Base-by-base conservation (phyloP, 768 basidiomycete species). In the Astraeus odoratus region DNA sequence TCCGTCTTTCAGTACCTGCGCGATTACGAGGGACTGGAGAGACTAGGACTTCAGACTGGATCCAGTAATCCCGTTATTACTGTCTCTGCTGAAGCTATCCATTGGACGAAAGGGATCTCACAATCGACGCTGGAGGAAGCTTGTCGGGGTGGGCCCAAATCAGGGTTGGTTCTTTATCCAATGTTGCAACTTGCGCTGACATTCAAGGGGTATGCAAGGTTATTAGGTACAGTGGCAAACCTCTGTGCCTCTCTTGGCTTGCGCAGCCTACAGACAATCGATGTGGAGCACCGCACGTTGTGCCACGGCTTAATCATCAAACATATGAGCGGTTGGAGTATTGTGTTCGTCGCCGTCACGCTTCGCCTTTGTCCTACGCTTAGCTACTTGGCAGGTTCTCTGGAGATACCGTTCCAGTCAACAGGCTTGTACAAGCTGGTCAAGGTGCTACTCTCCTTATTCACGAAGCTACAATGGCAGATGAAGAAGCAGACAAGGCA, bases 391-490 rank as follows among this genome's bases (percentile, higher is more conserved):
- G 27, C 51, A 95, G 93, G 18, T 98, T 87, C 58, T 97, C 95
- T 3, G 94, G 83, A 5, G 95, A 98, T 60, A 97, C 94, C 1
- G 72, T 76, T 58, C 93, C 95, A 0, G 77, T 82, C 8, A 68
- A 82, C 9, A 70, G 69, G 22, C 69, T 98, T 4, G 77, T 83
- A 19, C 59, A 70, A 35, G 80, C 78, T 0, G 94, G 87, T 0
- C 56, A 69, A 48, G 63, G 67, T 43, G 83, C 86, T 0, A 91
- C 91, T 0, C 67, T 98, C 1, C 71, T 98, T 33, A 92, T 98
- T 25, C 95, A 98, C 56, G 95, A 98, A 61, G 89, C 94, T 0
- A 92, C 92, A 3, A 83, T 97, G 76, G 86, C 80, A 1, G 86
- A 97, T 55, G 86, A 86, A 44, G 78, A 93, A 56, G 75, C 68